Conservation (phyloP, 352 stramenopile species). For the Phytopythium aichiense region DNA sequence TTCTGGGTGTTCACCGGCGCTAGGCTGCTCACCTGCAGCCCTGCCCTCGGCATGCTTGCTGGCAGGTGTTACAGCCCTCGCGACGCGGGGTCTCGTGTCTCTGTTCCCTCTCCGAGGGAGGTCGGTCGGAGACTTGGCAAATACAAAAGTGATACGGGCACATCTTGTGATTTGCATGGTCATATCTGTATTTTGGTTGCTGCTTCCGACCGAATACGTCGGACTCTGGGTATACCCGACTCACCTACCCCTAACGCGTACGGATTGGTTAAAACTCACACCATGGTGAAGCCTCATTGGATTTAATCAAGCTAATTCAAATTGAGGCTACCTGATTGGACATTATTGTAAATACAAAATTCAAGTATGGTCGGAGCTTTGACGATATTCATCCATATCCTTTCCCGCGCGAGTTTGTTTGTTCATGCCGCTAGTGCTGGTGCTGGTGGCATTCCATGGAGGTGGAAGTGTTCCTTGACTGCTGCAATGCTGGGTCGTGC, state of each 20-base stretch:
- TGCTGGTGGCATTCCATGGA: neutral
- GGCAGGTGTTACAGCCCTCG: neutral
- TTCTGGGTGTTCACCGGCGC: neutral
- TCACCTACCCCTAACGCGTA: neutral
- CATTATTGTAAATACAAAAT: neutral
- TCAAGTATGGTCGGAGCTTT: neutral
- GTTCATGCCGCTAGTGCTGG: neutral
- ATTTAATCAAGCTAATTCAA: neutral
- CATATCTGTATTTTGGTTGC: neutral
- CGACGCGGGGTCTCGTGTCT: neutral
- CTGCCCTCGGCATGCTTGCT: neutral
- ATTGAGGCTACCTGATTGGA: neutral
- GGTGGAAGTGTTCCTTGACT: slow-evolving; percentile 21
- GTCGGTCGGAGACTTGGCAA: neutral
- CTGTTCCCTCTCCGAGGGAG: too few relatives aligned
- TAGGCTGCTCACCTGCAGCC: neutral
- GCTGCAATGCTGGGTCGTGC: neutral
- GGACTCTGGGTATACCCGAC: neutral
- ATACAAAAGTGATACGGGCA: neutral
- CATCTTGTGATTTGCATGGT: neutral
- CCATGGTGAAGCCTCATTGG: neutral
- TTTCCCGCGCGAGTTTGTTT: slow-evolving; percentile 7
- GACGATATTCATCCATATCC: slow-evolving; percentile 1
- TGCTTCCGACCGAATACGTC: neutral
- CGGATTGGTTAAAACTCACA: neutral